Evolutionary conservation across 2,329 filamentous ascomycete genomes (phyloP), one percentile per base, ranked within the genome.

Genomic region (Chaetomium sp.): DNA sequence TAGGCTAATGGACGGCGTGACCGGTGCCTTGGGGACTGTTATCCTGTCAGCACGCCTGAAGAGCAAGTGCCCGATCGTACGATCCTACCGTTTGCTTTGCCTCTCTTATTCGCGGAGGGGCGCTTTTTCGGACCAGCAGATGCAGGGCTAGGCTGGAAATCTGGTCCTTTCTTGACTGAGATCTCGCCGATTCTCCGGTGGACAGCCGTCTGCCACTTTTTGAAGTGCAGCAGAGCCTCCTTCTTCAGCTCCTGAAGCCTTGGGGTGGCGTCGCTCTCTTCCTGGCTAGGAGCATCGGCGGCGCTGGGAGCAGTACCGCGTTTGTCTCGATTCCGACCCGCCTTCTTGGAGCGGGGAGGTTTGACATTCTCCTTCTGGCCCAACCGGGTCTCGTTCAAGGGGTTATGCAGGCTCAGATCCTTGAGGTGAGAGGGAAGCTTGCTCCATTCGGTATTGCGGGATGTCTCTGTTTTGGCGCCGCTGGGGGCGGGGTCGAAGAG

Each of bases 201-300:
- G 10, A 97, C 85, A 13, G 82, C 81, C 6, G 86, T 82, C 71
- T 91, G 86, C 94, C 94, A 98, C 68, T 92, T 89, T 64, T 90
- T 87, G 74, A 94, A 96, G 73, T 89, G 87, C 7, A 82, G 78
- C 5, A 96, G 74, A 1, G 88, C 84, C 61, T 90, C 87, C 67
- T 85, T 87, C 78, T 88, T 93, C 71, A 93, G 77, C 70, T 91
- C 88, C 38, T 76, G 78, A 62, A 80, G 78, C 25, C 71, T 70
- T 31, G 75, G 72, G 4, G 65, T 61, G 31, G 67, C 69, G 56
- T 77, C 72, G 19, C 75, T 67, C 51, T 75, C 74, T 42, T 76
- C 72, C 42, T 77, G 75, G 21, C 75, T 71, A 27, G 62, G 21
- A 23, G 42, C 27, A 6, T 60, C 50, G 9, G 51, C 29, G 33